These are phyloP conservation scores for Trichoderma sp. DNA, from an alignment of 2,329 filamentous ascomycete genomes.

Conservation along the genomic window DNA sequence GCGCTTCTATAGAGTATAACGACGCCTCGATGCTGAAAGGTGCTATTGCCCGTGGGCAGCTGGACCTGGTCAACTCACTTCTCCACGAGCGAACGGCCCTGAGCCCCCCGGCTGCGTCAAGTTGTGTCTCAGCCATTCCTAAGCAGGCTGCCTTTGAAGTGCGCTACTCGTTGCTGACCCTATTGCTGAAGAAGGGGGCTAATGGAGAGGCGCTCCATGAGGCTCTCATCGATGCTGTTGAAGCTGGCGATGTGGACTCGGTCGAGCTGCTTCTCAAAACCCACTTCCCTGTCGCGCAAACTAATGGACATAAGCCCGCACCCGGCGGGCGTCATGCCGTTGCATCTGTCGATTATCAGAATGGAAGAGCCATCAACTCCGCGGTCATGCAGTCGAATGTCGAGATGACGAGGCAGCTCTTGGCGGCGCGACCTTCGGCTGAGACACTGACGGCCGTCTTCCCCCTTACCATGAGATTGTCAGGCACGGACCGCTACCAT, in stretches of 20 bases:
- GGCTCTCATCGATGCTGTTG: slow-evolving; percentile 53
- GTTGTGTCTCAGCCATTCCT: slow-evolving; percentile 53
- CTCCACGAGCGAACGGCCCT: slow-evolving; percentile 49
- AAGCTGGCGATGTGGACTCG: slow-evolving; percentile 52
- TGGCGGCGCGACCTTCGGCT: slow-evolving; percentile 50
- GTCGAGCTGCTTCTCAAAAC: slow-evolving; percentile 54
- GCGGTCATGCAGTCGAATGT: slow-evolving; percentile 52
- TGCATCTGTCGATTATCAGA: slow-evolving; percentile 56
- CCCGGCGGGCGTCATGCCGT: slow-evolving; percentile 47
- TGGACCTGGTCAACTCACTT: slow-evolving; percentile 52
- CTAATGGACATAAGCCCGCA: slow-evolving; percentile 38
- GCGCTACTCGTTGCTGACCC: slow-evolving; percentile 48
- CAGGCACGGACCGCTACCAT: slow-evolving; percentile 48
- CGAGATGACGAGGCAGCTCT: slow-evolving; percentile 49
- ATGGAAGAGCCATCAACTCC: slow-evolving; percentile 53
- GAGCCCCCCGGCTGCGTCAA: slow-evolving; percentile 51
- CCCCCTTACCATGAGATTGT: slow-evolving; percentile 50
- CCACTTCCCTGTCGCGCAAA: slow-evolving; percentile 39
- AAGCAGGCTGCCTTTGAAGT: slow-evolving; percentile 50
- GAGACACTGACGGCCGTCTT: slow-evolving; percentile 54
- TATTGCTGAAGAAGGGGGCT: slow-evolving; percentile 56
- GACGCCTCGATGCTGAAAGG: slow-evolving; percentile 53
- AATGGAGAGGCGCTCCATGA: slow-evolving; percentile 51
- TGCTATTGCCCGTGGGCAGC: slow-evolving; percentile 50
- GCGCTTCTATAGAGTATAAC: slow-evolving; percentile 58